Evolutionary conservation across 441 rosid genomes (phyloP).

Genomic region (Populus hybrid): DNA sequence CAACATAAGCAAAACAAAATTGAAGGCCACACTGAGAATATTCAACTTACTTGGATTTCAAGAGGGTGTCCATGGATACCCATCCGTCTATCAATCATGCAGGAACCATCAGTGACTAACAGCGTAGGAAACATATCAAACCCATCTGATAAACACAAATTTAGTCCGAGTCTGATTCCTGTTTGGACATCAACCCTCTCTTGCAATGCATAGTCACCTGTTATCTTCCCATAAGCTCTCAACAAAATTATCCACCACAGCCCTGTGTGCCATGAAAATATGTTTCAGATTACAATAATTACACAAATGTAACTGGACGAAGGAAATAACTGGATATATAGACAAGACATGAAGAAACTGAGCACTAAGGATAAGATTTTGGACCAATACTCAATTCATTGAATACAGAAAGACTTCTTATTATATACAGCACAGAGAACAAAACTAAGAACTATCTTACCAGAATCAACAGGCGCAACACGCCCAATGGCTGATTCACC

Average conservation of each 20-base stretch:
- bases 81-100: conserved; percentile 97
- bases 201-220: conserved; percentile 73
- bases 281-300: conserved; percentile 13
- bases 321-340: neutral
- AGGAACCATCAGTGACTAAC: conserved; percentile 93
- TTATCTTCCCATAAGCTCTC: conserved; percentile 90
- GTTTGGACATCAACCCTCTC: conserved; percentile 95
- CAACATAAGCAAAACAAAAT: neutral
- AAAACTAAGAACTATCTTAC: conserved; percentile 28
- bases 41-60: conserved; percentile 71
- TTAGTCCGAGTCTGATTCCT: conserved; percentile 79
- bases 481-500: conserved; percentile 98
- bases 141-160: conserved; percentile 76
- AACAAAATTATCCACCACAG: conserved; percentile 93
- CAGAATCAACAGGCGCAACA: conserved; percentile 98
- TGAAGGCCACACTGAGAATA: neutral
- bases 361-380: neutral
- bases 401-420: neutral
- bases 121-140: conserved; percentile 95
- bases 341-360: neutral
- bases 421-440: neutral
- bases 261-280: conserved; percentile 31
- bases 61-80: conserved; percentile 98
- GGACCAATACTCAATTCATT: neutral
- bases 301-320: neutral